Conservation (phyloP, 805 yeast genomes). For the Wickerhamiella azyma region DNA sequence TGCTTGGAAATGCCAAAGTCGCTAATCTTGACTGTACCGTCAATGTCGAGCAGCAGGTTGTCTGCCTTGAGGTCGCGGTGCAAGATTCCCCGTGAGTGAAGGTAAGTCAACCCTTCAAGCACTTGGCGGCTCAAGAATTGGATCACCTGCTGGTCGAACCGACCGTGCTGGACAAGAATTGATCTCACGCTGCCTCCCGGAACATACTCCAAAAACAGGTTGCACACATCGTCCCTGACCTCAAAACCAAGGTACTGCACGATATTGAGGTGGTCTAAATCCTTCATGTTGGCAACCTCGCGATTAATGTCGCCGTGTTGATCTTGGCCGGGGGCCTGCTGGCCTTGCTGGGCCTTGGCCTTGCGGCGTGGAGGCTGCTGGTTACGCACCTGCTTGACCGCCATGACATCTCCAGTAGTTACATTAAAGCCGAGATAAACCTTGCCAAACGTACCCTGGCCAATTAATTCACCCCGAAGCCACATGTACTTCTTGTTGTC, state of each 20-base stretch:
- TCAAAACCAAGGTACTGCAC: slow-evolving; percentile 96
- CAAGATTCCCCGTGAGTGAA: slow-evolving; percentile 74
- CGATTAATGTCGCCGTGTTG: slow-evolving; percentile 72
- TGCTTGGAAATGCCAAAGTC: slow-evolving; percentile 93
- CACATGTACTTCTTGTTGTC: slow-evolving; percentile 77
- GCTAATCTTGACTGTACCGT: slow-evolving; percentile 88
- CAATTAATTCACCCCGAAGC: slow-evolving; percentile 95
- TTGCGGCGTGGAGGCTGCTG: slow-evolving; percentile 33
- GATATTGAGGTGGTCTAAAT: slow-evolving; percentile 82
- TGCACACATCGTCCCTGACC: slow-evolving; percentile 55
- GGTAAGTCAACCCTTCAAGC: slow-evolving; percentile 68
- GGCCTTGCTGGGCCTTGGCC: slow-evolving; percentile 15
- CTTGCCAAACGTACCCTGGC: slow-evolving; percentile 92
- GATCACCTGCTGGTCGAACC: slow-evolving; percentile 67
- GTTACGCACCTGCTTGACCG: slow-evolving; percentile 76
- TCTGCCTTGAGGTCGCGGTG: slow-evolving; percentile 95
- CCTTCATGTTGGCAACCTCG: slow-evolving; percentile 88
- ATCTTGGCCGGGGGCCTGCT: too few species aligned
- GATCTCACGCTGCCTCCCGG: slow-evolving; percentile 96
- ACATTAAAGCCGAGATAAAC: slow-evolving; percentile 86
- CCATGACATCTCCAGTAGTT: slow-evolving; percentile 97
- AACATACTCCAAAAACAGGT: slow-evolving; percentile 84
- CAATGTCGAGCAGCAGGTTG: slow-evolving; percentile 71
- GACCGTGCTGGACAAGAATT: slow-evolving; percentile 67
- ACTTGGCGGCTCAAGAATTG: slow-evolving; percentile 67